These are phyloP conservation scores for Tetradesmus lagerheimii DNA, from an alignment of 139 green algal genomes.

Conservation along the genomic window DNA sequence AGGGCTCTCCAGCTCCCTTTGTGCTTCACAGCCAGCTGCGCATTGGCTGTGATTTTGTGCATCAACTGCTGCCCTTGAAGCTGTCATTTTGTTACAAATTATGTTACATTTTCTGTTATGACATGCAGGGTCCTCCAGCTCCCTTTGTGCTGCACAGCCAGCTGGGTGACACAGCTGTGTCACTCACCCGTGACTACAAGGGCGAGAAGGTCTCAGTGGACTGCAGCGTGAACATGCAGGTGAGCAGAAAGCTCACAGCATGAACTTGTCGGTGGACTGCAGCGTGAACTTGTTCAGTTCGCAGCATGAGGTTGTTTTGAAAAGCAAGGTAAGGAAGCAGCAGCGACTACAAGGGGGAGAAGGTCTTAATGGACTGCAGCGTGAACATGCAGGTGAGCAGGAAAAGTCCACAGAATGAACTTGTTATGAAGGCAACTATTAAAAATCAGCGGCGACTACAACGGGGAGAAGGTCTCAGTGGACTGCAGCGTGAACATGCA, in stretches of 20 bases:
- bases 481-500: constrained; percentile 49
- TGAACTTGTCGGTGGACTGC: not conserved
- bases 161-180: constrained; percentile 66
- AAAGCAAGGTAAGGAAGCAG: too few species aligned
- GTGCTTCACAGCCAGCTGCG: constrained; percentile 53
- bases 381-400: constrained; percentile 7
- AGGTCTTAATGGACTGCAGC: constrained; percentile 60
- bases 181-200: constrained; percentile 53
- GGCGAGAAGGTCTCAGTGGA: constrained; percentile 69
- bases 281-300: too few species aligned
- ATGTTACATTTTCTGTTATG: not conserved
- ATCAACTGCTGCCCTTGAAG: too few species aligned
- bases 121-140: constrained; percentile 50
- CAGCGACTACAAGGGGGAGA: constrained; percentile 58
- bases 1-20: constrained; percentile 62
- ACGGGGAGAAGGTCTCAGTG: constrained; percentile 62
- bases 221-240: constrained; percentile 43
- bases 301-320: too few species aligned
- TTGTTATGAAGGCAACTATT: too few species aligned
- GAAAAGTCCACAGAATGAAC: not conserved
- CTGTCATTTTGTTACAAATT: not conserved
- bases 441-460: too few species aligned
- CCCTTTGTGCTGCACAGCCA: constrained; percentile 65
- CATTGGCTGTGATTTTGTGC: too few species aligned
- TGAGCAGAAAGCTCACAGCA: not conserved